Conservation (phyloP, 1,139 yeast species). For the Eremothecium sinecaudum region DNA sequence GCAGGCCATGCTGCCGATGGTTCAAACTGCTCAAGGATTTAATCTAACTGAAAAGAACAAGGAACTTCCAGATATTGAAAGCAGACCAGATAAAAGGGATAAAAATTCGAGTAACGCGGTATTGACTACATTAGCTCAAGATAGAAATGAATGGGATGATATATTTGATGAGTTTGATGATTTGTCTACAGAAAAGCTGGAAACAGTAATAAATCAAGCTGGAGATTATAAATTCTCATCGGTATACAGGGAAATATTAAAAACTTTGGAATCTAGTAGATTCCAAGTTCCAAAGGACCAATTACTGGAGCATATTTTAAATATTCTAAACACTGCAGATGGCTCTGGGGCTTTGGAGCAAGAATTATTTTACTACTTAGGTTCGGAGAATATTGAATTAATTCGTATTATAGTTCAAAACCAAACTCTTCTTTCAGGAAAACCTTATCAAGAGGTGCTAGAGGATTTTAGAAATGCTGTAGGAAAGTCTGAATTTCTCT, state of each 20-base stretch:
- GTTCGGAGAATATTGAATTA: conserved; percentile 76
- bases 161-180: conserved; percentile 34
- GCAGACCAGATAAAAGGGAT: conserved; percentile 18
- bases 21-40: conserved; percentile 36
- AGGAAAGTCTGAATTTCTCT: conserved; percentile 33
- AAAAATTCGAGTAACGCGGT: conserved; percentile 8
- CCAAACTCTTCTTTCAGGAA: conserved; percentile 31
- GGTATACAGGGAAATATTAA: conserved; percentile 31
- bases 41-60: conserved; percentile 21
- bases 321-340: conserved; percentile 1
- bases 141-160: conserved; percentile 31
- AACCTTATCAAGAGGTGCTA: conserved; percentile 19
- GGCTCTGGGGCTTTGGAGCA: conserved; percentile 39
- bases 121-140: conserved; percentile 27
- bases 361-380: conserved; percentile 68
- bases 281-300: conserved; percentile 19
- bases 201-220: conserved; percentile 20
- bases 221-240: conserved; percentile 31
- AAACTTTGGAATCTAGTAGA: conserved; percentile 19
- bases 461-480: conserved; percentile 11
- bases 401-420: conserved; percentile 57
- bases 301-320: conserved; percentile 22
- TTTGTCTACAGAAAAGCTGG: conserved; percentile 28
- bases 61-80: conserved; percentile 26
- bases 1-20: conserved; percentile 67